These are phyloP conservation scores for Aphanomyces euteiches DNA, from an alignment of 352 stramenopile genomes.

Conservation along the genomic window DNA sequence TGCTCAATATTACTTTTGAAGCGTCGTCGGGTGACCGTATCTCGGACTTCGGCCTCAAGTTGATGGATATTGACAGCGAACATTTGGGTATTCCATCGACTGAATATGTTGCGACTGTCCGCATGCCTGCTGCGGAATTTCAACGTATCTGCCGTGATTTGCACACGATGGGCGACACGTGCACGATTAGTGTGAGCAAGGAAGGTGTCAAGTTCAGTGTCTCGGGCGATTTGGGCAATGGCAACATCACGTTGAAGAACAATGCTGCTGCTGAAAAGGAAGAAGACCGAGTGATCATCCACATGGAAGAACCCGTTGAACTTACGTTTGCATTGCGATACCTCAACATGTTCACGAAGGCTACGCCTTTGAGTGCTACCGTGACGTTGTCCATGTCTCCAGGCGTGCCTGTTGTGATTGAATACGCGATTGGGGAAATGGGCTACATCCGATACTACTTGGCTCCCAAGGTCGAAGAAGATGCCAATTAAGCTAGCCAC, in stretches of 20 bases:
- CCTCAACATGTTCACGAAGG: slow-evolving; percentile 99
- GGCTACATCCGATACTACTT: slow-evolving; percentile 99
- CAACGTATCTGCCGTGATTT: slow-evolving; percentile 98
- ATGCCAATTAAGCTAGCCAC: slow-evolving; percentile 62
- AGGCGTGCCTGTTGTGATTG: slow-evolving; percentile 97
- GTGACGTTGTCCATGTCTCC: slow-evolving; percentile 97
- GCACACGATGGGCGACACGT: slow-evolving; percentile 98
- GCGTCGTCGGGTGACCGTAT: slow-evolving; percentile 89
- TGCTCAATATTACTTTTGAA: slow-evolving; percentile 98
- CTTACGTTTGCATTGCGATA: slow-evolving; percentile 99
- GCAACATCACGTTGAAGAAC: slow-evolving; percentile 93
- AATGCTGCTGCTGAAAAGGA: slow-evolving; percentile 85
- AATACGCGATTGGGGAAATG: slow-evolving; percentile 97
- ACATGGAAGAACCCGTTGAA: slow-evolving; percentile 98
- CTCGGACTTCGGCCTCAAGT: slow-evolving; percentile 97
- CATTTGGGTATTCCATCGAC: slow-evolving; percentile 98
- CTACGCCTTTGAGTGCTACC: slow-evolving; percentile 90
- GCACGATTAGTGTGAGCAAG: slow-evolving; percentile 94
- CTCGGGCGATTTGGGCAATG: slow-evolving; percentile 93
- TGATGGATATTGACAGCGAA: slow-evolving; percentile 99
- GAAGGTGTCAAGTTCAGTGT: slow-evolving; percentile 98
- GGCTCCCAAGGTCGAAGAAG: slow-evolving; percentile 99
- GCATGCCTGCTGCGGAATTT: slow-evolving; percentile 96
- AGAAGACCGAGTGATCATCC: slow-evolving; percentile 93
- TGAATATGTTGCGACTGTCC: slow-evolving; percentile 95